phyloP scores from a whole-genome alignment of 2,329 filamentous ascomycete genomes.

The Raffaelea ambrosiae region DNA sequence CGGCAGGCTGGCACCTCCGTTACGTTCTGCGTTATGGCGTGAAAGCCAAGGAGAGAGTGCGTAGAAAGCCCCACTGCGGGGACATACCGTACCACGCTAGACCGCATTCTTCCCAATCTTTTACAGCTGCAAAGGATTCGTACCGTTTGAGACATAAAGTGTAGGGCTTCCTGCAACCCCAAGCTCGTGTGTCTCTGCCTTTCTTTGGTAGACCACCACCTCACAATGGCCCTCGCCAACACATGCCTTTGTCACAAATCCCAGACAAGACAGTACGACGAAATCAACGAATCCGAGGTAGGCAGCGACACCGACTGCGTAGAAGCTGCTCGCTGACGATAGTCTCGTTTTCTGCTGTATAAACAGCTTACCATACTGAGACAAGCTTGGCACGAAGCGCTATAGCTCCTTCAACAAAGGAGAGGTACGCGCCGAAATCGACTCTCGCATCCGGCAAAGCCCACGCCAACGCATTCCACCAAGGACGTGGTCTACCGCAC shows the following conservation, averaged over 20 bases:
- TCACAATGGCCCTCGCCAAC: not conserved
- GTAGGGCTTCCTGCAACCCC: no score
- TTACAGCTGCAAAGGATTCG: not conserved
- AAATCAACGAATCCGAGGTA: not conserved
- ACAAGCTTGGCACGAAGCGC: not conserved
- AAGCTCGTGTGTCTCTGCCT: no score
- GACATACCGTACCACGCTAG: not conserved
- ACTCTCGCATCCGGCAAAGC: not conserved
- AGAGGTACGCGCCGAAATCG: not conserved
- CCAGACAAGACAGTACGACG: not conserved
- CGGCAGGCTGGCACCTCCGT: no score
- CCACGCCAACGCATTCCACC: not conserved
- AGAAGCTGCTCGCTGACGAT: not conserved
- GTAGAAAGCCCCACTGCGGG: not conserved
- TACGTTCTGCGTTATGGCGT: no score
- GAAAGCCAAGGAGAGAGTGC: not conserved
- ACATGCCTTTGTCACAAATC: not conserved
- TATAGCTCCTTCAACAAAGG: no score
- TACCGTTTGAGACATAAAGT: no score
- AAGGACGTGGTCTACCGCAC: slow-evolving; percentile 1
- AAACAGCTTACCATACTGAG: not conserved
- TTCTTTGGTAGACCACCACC: not conserved
- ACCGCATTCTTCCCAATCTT: not conserved
- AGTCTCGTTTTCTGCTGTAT: no score
- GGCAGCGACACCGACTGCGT: not conserved